phyloP scores from a whole-genome alignment of 371 early-diverging fungal species.

The Mucor sp. region DNA sequence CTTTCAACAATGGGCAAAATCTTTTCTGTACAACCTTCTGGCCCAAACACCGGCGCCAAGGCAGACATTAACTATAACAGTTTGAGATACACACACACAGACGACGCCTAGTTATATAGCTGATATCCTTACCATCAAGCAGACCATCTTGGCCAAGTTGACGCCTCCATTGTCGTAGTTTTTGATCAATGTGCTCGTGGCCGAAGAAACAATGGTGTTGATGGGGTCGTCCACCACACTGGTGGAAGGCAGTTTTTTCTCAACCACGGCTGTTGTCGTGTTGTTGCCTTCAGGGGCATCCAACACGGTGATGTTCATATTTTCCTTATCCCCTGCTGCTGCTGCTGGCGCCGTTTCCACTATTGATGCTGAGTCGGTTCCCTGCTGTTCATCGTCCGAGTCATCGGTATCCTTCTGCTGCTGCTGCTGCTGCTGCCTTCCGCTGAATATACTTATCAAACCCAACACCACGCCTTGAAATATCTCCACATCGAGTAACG shows the following conservation, averaged over 20 bases:
- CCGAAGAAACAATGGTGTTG: slow-evolving; percentile 7
- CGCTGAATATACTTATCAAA: slow-evolving; percentile 18
- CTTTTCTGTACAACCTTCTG: slow-evolving; percentile 37
- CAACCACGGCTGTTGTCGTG: slow-evolving; percentile 1
- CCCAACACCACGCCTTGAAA: slow-evolving; percentile 44
- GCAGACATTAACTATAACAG: slow-evolving; percentile 41
- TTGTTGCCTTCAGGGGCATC: not conserved
- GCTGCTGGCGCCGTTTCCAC: not conserved
- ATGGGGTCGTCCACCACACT: not conserved
- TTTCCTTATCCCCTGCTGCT: not conserved
- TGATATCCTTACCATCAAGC: slow-evolving; percentile 34
- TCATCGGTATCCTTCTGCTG: slow-evolving; percentile 8
- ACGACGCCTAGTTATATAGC: no score
- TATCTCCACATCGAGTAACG: slow-evolving; percentile 43
- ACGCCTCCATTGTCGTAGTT: slow-evolving; percentile 32
- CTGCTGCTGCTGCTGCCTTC: slow-evolving; percentile 2
- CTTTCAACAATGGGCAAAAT: slow-evolving; percentile 51
- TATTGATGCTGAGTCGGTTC: not conserved
- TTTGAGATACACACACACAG: not conserved
- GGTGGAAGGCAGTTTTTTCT: not conserved
- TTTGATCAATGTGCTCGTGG: not conserved
- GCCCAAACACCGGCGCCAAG: slow-evolving; percentile 40
- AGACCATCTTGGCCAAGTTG: slow-evolving; percentile 48
- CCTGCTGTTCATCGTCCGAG: slow-evolving; percentile 3
- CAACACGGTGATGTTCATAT: slow-evolving; percentile 7